phyloP scores from a whole-genome alignment of 2,329 filamentous ascomycete species.

The Tolypocladium capitatum region DNA sequence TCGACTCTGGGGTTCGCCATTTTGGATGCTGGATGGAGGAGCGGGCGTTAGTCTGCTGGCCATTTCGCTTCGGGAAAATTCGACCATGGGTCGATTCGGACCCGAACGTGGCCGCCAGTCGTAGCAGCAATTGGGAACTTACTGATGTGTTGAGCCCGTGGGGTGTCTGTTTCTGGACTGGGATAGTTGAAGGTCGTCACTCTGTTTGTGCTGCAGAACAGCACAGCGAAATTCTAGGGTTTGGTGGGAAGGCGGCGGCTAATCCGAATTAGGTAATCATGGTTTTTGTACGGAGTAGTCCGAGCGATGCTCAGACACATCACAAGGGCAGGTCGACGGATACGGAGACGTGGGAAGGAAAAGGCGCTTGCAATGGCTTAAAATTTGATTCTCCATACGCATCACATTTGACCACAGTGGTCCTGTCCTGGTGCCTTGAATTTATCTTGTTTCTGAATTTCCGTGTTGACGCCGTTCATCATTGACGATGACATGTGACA shows the following conservation, averaged over 20 bases:
- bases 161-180: conserved; percentile 18
- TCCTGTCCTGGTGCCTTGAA: conserved; percentile 18
- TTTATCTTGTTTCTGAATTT: conserved; percentile 37
- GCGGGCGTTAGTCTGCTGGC: conserved; percentile 2
- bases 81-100: background rate
- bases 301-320: background rate
- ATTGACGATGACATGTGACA: conserved; percentile 44
- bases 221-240: conserved; percentile 31
- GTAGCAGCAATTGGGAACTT: conserved; percentile 14
- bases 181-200: conserved; percentile 14
- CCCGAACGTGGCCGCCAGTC: background rate
- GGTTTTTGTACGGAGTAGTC: conserved; percentile 3
- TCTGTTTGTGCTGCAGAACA: conserved; percentile 27
- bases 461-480: conserved; percentile 56
- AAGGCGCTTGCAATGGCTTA: background rate
- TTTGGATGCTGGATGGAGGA: conserved; percentile 24
- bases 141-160: conserved; percentile 22
- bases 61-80: conserved; percentile 1
- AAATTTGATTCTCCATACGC: background rate
- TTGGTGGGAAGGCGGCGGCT: conserved; percentile 24
- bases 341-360: background rate
- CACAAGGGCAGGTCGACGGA: background rate
- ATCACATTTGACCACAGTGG: background rate
- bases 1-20: conserved; percentile 98
- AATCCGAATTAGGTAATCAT: conserved; percentile 28